These are phyloP conservation scores for Stentor roeselii DNA, from an alignment of 73 alveolate species.

Conservation along the genomic window DNA sequence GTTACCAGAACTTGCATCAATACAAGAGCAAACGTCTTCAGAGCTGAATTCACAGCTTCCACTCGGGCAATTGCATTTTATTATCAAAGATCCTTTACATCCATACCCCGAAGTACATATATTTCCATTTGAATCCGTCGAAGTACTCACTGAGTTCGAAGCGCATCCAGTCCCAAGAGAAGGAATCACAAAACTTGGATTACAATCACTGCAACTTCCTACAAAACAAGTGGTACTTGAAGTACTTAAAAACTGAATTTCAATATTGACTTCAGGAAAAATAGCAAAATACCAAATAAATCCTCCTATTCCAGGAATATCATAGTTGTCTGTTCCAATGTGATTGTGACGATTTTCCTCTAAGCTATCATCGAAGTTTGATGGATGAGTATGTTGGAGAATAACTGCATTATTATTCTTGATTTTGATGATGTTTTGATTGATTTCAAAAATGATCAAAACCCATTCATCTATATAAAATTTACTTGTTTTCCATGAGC, in stretches of 20 bases:
- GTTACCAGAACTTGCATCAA: background rate
- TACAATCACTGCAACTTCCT: background rate
- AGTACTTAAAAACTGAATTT: background rate
- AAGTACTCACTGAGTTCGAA: no score
- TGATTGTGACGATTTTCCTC: no score
- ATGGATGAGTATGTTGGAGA: background rate
- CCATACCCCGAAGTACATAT: no score
- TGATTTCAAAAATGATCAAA: no score
- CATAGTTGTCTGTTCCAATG: background rate
- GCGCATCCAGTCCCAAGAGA: no score
- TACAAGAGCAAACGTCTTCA: background rate
- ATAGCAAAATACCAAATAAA: background rate
- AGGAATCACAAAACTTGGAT: background rate
- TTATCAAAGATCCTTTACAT: no score
- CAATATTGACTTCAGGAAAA: background rate
- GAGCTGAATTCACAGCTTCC: no score
- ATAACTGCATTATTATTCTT: background rate
- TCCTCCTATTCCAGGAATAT: background rate
- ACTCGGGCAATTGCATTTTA: no score
- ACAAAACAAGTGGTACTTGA: background rate
- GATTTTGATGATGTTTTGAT: no score
- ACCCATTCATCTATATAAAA: background rate
- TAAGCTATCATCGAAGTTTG: no score
- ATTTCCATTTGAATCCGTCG: no score
- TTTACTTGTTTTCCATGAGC: background rate